These are phyloP conservation scores for Metschnikowia colocasiae DNA, from an alignment of 805 yeast genomes.

Conservation along the genomic window DNA sequence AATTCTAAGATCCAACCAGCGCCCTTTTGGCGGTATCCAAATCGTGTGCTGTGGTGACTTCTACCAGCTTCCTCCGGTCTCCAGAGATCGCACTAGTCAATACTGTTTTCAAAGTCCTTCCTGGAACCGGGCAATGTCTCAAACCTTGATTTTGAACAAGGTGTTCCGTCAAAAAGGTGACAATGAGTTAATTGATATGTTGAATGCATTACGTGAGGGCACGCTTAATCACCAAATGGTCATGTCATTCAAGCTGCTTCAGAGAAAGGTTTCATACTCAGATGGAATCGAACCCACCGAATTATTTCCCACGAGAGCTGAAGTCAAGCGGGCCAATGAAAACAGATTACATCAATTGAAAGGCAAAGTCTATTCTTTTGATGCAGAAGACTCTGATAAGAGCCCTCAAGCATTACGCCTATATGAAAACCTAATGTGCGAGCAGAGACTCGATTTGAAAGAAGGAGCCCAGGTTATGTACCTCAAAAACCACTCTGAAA, in stretches of 20 bases:
- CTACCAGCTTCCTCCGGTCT: constrained; percentile 76
- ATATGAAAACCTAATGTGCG: constrained; percentile 70
- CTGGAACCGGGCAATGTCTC: constrained; percentile 58
- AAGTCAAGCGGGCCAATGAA: constrained; percentile 65
- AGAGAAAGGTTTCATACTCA: constrained; percentile 46
- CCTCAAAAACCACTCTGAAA: constrained; percentile 65
- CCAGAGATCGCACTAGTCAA: constrained; percentile 27
- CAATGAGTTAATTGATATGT: constrained; percentile 62
- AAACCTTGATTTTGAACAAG: constrained; percentile 56
- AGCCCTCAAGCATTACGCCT: constrained; percentile 37
- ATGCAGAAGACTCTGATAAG: constrained; percentile 54
- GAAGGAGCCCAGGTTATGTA: constrained; percentile 81
- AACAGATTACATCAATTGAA: constrained; percentile 44
- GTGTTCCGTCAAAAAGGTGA: constrained; percentile 80
- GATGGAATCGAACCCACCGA: constrained; percentile 72
- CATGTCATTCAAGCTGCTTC: constrained; percentile 47
- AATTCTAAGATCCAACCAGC: constrained; percentile 36
- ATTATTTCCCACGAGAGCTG: constrained; percentile 66
- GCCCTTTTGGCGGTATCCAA: constrained; percentile 81
- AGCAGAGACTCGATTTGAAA: constrained; percentile 54
- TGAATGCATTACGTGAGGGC: constrained; percentile 72
- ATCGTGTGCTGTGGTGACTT: constrained; percentile 76
- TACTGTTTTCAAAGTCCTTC: constrained; percentile 65
- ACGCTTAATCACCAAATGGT: constrained; percentile 46
- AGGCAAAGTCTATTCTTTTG: constrained; percentile 42